Conservation (phyloP, 768 basidiomycete species). For the Suillus plorans region DNA sequence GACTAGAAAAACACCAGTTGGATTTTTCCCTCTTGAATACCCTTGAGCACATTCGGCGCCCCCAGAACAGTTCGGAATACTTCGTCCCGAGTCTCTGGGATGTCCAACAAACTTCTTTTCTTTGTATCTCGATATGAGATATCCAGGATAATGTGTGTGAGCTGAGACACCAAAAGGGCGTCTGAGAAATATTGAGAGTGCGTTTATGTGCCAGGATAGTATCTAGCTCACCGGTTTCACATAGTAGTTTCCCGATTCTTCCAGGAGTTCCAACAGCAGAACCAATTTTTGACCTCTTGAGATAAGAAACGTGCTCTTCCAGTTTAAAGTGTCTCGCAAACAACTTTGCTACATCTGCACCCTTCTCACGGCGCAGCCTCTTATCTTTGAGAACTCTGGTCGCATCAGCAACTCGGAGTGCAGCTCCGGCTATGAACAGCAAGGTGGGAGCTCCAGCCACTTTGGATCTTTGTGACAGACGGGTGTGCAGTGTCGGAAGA, state of each 20-base stretch:
- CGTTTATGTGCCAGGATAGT: not conserved
- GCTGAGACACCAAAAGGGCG: constrained; percentile 65
- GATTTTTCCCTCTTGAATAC: constrained; percentile 69
- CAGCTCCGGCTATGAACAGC: constrained; percentile 83
- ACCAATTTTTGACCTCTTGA: constrained; percentile 82
- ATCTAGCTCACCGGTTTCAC: constrained; percentile 56
- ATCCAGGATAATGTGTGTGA: constrained; percentile 86
- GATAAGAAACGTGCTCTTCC: constrained; percentile 80
- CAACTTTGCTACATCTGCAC: constrained; percentile 91
- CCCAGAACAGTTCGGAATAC: constrained; percentile 75
- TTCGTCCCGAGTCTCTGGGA: constrained; percentile 82
- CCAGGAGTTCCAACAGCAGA: constrained; percentile 92
- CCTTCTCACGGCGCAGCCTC: constrained; percentile 73
- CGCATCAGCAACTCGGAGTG: constrained; percentile 88
- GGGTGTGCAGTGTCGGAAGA: constrained; percentile 63
- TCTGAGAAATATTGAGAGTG: constrained; percentile 43
- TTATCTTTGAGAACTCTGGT: constrained; percentile 71
- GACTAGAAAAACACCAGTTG: constrained; percentile 77
- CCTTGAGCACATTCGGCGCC: constrained; percentile 56
- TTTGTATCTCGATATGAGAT: constrained; percentile 73
- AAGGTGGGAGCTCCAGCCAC: constrained; percentile 83
- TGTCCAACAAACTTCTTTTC: constrained; percentile 72
- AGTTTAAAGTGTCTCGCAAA: constrained; percentile 96
- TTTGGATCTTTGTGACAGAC: constrained; percentile 76
- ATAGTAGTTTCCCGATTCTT: constrained; percentile 82